These are phyloP conservation scores for Dactylellina cionopaga DNA, from an alignment of 2,329 filamentous ascomycete species.

Conservation along the genomic window DNA sequence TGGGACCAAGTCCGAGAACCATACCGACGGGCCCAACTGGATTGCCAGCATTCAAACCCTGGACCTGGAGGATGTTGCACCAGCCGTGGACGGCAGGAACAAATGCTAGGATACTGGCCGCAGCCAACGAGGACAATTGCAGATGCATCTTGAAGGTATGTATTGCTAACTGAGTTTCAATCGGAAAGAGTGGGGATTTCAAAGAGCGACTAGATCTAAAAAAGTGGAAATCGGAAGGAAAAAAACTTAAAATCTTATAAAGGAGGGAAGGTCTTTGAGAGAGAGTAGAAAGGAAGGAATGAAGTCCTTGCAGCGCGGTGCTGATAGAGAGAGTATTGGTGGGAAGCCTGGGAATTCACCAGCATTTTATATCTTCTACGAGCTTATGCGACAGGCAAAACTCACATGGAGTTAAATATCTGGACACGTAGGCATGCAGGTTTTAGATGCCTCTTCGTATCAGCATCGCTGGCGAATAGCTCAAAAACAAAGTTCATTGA, in stretches of 20 bases:
- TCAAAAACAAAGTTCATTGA: too few relatives aligned
- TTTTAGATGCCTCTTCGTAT: too few relatives aligned
- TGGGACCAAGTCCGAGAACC: constrained; percentile 7
- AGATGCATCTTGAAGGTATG: constrained; percentile 18
- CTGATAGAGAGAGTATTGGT: too few relatives aligned
- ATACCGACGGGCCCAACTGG: constrained; percentile 1
- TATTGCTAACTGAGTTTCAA: not conserved
- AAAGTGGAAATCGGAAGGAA: too few relatives aligned
- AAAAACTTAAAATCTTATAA: too few relatives aligned
- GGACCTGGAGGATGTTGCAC: not conserved
- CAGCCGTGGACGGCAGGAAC: not conserved
- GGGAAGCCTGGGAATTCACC: too few relatives aligned
- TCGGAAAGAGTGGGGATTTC: not conserved
- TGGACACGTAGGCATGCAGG: too few relatives aligned
- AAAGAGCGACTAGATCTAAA: constrained; percentile 5
- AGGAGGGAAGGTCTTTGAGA: not conserved
- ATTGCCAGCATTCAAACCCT: constrained; percentile 3
- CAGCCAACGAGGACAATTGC: constrained; percentile 1
- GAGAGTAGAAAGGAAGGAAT: not conserved
- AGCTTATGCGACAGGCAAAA: too few relatives aligned
- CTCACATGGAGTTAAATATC: too few relatives aligned
- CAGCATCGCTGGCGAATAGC: too few relatives aligned
- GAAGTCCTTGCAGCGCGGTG: not conserved
- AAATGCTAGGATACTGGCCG: not conserved
- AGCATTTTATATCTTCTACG: too few relatives aligned